A percentile compares a stretch with the other conserved stretches of the same genome.
These are phyloP conservation scores for Daldinia bambusicola DNA, from an alignment of 495 filamentous ascomycete species.

Conservation along the genomic window DNA sequence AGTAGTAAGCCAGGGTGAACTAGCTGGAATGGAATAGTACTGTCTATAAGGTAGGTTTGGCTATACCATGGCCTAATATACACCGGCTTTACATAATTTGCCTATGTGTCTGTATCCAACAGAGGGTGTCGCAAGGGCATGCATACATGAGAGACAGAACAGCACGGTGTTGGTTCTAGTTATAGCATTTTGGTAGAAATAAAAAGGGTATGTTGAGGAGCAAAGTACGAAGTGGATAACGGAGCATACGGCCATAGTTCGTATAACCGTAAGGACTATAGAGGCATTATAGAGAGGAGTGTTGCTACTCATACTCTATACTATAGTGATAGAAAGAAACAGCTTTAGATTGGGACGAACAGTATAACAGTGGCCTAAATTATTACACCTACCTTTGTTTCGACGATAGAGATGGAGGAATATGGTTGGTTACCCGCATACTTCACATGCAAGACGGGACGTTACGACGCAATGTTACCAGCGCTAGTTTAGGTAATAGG, in stretches of 20 bases:
- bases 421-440: not conserved
- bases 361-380: too few species aligned
- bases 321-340: too few species aligned
- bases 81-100: not conserved
- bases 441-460: conserved; percentile 4
- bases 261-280: too few species aligned
- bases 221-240: too few species aligned
- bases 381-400: too few species aligned
- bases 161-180: too few species aligned
- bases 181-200: too few species aligned
- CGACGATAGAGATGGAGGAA: not conserved
- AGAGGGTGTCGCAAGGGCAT: not conserved
- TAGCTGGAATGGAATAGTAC: not conserved
- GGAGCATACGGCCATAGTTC: too few species aligned
- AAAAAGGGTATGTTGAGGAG: too few species aligned
- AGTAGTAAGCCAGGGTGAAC: not conserved
- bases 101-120: not conserved
- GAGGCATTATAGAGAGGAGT: too few species aligned
- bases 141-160: too few species aligned
- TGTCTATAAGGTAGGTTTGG: not conserved
- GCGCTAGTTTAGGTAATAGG: not conserved
- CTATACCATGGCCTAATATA: not conserved
- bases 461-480: conserved; percentile 4
- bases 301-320: not conserved
- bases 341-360: too few species aligned